Evolutionary conservation across 1,139 yeast species (phyloP).

Genomic region (Yamadazyma triangularis): DNA sequence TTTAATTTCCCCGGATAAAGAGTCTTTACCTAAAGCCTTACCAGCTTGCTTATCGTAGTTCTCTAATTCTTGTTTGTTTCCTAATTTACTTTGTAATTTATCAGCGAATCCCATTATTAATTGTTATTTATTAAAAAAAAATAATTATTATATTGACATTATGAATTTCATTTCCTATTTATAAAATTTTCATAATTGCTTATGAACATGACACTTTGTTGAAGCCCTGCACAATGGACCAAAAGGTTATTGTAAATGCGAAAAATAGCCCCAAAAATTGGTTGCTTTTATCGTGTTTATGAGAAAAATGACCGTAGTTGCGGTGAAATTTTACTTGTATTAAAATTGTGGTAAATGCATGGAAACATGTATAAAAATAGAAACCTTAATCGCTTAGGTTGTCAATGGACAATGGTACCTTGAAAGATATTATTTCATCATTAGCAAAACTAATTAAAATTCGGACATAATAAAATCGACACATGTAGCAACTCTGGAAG

Average conservation of each 20-base stretch:
- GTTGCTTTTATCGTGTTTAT: neutral
- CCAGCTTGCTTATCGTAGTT: slow-evolving; percentile 30
- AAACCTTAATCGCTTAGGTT: neutral
- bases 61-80: slow-evolving; percentile 23
- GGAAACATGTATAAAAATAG: too few species aligned
- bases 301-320: neutral
- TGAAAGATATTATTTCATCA: slow-evolving; percentile 23
- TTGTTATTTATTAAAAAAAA: too few species aligned
- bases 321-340: neutral
- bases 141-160: too few species aligned
- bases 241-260: too few species aligned
- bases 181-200: too few species aligned
- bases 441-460: slow-evolving; percentile 24
- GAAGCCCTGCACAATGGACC: too few species aligned
- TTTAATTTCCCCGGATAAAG: slow-evolving; percentile 18
- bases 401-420: slow-evolving; percentile 26
- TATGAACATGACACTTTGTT: too few species aligned
- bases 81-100: slow-evolving; percentile 26
- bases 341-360: too few species aligned
- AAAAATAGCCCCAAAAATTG: neutral
- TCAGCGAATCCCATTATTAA: slow-evolving; percentile 32
- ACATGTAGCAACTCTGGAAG: slow-evolving; percentile 35
- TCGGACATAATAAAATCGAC: slow-evolving; percentile 32
- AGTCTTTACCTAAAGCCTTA: slow-evolving; percentile 23
- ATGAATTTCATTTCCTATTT: too few species aligned